These are phyloP conservation scores for Penicillium expansum DNA, from an alignment of 2,329 filamentous ascomycete species.

Conservation along the genomic window DNA sequence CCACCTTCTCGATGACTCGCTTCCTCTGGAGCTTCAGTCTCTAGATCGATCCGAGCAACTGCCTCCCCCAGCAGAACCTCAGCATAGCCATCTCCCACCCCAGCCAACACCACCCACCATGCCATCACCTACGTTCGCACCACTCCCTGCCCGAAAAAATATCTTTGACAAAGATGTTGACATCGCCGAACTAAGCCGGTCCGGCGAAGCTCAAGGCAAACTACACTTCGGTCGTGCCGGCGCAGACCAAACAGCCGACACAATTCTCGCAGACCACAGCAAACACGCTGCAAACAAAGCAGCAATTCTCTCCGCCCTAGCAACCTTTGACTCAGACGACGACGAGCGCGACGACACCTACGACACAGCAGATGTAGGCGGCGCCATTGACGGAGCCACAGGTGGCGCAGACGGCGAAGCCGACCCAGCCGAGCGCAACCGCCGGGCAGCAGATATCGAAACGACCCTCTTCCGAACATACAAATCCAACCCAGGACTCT, in stretches of 20 bases:
- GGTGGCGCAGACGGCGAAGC: constrained; percentile 49
- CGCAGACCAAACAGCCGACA: constrained; percentile 65
- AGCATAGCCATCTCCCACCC: constrained; percentile 57
- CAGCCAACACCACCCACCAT: constrained; percentile 40
- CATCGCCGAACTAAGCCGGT: constrained; percentile 67
- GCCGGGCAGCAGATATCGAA: constrained; percentile 53
- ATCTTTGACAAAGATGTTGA: constrained; percentile 74
- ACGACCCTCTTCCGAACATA: constrained; percentile 71
- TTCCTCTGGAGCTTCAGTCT: constrained; percentile 67
- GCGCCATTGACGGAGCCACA: constrained; percentile 67
- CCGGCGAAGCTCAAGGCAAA: constrained; percentile 52
- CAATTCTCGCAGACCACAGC: constrained; percentile 64
- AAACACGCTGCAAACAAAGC: constrained; percentile 69
- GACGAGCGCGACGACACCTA: constrained; percentile 98
- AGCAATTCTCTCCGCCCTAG: constrained; percentile 81
- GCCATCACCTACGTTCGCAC: constrained; percentile 31
- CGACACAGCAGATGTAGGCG: constrained; percentile 86
- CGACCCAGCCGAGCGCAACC: constrained; percentile 52
- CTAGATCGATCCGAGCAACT: constrained; percentile 61
- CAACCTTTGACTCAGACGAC: constrained; percentile 87
- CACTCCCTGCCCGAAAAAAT: constrained; percentile 57
- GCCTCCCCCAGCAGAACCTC: constrained; percentile 38
- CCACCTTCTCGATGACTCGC: constrained; percentile 73
- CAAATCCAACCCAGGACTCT: constrained; percentile 61
- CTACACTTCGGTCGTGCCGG: constrained; percentile 75